Conservation (phyloP, 148 eudicot species). For the Vaccinium corymbosum region DNA sequence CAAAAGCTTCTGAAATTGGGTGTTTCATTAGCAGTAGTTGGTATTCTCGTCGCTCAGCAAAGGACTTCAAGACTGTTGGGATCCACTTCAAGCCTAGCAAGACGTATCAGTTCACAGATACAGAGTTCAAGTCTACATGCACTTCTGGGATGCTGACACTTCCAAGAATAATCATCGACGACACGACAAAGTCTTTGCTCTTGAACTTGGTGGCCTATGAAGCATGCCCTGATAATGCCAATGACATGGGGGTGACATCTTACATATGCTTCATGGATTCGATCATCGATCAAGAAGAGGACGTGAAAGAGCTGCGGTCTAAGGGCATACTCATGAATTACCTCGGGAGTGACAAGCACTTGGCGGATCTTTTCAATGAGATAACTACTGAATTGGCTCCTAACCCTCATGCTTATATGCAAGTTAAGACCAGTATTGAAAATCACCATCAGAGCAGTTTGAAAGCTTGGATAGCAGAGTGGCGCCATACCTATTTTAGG, state of each 20-base stretch:
- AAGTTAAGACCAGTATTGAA: not conserved
- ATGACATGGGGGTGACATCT: not conserved
- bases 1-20: not conserved
- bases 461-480: not conserved
- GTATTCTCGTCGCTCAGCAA: slow-evolving; percentile 7
- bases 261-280: not conserved
- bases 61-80: not conserved
- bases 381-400: not conserved
- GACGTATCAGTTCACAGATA: not conserved
- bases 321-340: not conserved
- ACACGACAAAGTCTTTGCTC: not conserved
- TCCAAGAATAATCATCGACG: not conserved
- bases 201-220: not conserved
- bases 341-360: too few species aligned
- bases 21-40: not conserved
- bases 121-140: not conserved
- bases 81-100: not conserved
- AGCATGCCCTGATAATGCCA: not conserved
- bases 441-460: not conserved
- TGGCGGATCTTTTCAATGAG: not conserved
- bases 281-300: not conserved
- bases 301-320: not conserved
- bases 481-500: too few species aligned
- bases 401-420: not conserved
- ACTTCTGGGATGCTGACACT: not conserved